Base-by-base conservation (phyloP, 2,329 filamentous ascomycete genomes). In the Cercospora sp. region DNA sequence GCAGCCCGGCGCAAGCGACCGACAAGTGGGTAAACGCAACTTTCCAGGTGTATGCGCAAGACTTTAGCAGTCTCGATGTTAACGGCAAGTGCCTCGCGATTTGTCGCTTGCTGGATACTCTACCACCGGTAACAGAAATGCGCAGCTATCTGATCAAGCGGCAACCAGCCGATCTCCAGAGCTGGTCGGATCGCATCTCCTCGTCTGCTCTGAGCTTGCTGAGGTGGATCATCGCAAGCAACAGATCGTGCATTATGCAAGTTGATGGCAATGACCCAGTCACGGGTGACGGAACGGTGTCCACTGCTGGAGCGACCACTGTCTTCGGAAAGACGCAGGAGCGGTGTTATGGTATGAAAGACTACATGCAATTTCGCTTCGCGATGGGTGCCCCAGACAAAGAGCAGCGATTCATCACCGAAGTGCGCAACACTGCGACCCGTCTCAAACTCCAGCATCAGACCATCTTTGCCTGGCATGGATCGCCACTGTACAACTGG, bases 181-280 rank as follows among this genome's bases (percentile, higher is more conserved):
- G 77, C 12, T 91, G 89, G 89, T 78, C 80, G 70, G 82, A 86
- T 23, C 80, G 84, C 18, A 83, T 97, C 9, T 86, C 89, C 0
- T 86, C 87, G 2, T 86, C 91, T 6, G 87, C 89, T 0, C 79
- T 92, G 3, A 86, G 88, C 20, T 79, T 96, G 0, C 81, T 97
- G 20, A 86, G 91, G 62, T 97, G 94, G 94, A 91, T 97, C 69
- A 87, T 97, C 67, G 91, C 93, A 0, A 96, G 93, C 0, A 97
- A 97, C 74, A 85, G 92, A 57, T 94, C 94, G 0, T 94, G 90
- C 73, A 95, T 97, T 68, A 84, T 94, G 57, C 89, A 94, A 72
- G 89, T 95, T 16, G 87, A 90, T 53, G 79, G 76, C 12, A 48
- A 69, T 60, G 63, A 51, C 13, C 13, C 65, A 12, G 36, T 33